phyloP scores from a whole-genome alignment of 352 stramenopile genomes.

The Globisporangium parvum region DNA sequence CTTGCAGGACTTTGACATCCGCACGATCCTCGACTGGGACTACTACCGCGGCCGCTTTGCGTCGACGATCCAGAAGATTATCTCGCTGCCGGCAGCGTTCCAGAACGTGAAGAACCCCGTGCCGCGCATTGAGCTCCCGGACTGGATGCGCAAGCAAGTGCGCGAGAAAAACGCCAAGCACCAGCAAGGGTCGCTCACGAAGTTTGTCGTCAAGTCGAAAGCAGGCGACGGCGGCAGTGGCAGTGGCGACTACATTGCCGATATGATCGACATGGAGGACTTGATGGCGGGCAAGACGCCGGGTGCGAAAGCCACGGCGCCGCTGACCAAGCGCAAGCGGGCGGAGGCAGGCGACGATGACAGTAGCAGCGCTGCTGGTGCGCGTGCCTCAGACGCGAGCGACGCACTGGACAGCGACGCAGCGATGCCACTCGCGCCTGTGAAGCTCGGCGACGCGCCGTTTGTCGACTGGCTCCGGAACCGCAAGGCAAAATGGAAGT shows the following conservation, averaged over 20 bases:
- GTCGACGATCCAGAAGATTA: conserved; percentile 98
- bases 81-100: conserved; percentile 97
- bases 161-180: conserved; percentile 84
- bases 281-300: conserved; percentile 23
- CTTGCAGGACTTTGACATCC: conserved; percentile 91
- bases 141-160: conserved; percentile 95
- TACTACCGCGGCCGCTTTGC: conserved; percentile 92
- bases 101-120: conserved; percentile 97
- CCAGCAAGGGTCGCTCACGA: conserved; percentile 82
- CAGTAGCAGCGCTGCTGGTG: conserved; percentile 5
- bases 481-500: conserved; percentile 76
- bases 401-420: not conserved
- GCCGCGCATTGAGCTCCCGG: conserved; percentile 92
- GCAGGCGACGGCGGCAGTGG: conserved; percentile 18
- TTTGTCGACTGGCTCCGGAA: conserved; percentile 57
- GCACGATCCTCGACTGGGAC: conserved; percentile 97
- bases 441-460: conserved; percentile 55
- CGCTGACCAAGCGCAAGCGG: conserved; percentile 15
- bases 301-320: conserved; percentile 8
- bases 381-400: too few relatives aligned
- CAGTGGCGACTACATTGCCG: conserved; percentile 39
- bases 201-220: conserved; percentile 84
- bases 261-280: conserved; percentile 74
- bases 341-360: conserved; percentile 3
- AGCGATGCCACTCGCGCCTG: conserved; percentile 8